Base-by-base conservation (phyloP, 345 rosid species). In the Streptanthus diversifolius region DNA sequence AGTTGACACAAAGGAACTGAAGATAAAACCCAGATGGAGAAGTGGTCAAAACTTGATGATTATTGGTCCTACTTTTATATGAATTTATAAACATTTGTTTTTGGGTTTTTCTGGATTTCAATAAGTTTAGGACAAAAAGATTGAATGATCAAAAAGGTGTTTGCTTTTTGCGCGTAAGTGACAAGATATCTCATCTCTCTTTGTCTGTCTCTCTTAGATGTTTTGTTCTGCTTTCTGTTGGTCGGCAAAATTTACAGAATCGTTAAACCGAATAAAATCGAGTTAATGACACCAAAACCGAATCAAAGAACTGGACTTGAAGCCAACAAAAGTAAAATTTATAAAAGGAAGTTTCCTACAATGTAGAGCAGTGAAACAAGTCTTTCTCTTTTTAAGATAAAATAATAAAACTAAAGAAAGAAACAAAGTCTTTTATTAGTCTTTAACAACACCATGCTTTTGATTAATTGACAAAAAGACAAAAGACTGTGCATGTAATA, bases 21-120 rank as follows among this genome's bases (percentile, higher is more conserved):
- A 68, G 39, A 49, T 68, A 18, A 30, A 22, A 78, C 69, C 47
- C 27, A 70, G 68, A 68, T 52, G 33, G 41, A 49, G 69, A 57
- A 65, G 48, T 63, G 71, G 68, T 68, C 64, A 68, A 60, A 74
- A 30, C 5, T 47, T 66, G 67, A 66, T 74, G 61, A 36, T 74
- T 37, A 35, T 14, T 72, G 43, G 69, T 63, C 43, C 45, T 72
- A 55, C 56, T 48, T 52, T 59, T 59, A 30, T 59, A 59, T 57
- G 14, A 35, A 33, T 32, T 30, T 72, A 11, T 63, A 33, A 73
- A 53, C 10, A 2, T 47, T 36, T 55, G 9, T 13, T 40, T 45
- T 45, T 22, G 0, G 27, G 3, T 10, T 4, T 51, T 39, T 53
- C 7, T 12, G 4, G 15, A 30, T 51, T 56, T 62, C 1, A 29